Base-by-base conservation (phyloP, 495 filamentous ascomycete species). In the Podospora comata region DNA sequence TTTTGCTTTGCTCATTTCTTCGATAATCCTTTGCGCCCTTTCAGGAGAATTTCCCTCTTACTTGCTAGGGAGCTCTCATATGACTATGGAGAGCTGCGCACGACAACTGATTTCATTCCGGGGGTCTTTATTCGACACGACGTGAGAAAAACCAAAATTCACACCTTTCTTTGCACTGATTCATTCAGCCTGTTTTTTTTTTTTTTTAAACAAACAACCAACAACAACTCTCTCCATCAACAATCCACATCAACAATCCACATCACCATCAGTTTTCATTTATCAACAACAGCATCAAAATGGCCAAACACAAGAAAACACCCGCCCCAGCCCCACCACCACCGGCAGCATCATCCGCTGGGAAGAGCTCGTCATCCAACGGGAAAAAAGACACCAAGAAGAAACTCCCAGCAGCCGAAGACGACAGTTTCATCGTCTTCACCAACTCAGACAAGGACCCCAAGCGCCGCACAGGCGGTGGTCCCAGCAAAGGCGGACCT, bases 361-460 rank as follows among this genome's bases (percentile, higher is more conserved):
- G 71, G 19, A 69, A 66, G 20, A 65, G 39, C 30, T 28, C 23
- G 11, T 19, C 23, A 0, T 19, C n/a, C 2, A 13, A 0, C 16
- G n/a, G 74, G 28, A 77, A 74, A 23, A 71, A 79, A 64, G 76
- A 74, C 27, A 55, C 64, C 69, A 80, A 81, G 70, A 72, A 81
- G 26, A 6, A 59, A 66, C 44, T 63, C 11, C 5, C 80, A 80
- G 23, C 80, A 80, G 23, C n/a, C 9, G 23, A 58, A 34, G 88
- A 89, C 62, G 84, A 84, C 66, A 88, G 88, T 77, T 88, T 86
- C 73, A 89, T 91, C 69, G 83, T 90, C 67, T 91, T 91, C 71
- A 85, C 85, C 39, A 87, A 90, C 73, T 85, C 84, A 16, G 83
- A 83, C 65, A 89, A 89, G 69, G 82, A 85, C 16, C 74, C 82